Evolutionary conservation across 2,329 filamentous ascomycete species (phyloP).

Genomic region (Stagonosporopsis vannaccii): DNA sequence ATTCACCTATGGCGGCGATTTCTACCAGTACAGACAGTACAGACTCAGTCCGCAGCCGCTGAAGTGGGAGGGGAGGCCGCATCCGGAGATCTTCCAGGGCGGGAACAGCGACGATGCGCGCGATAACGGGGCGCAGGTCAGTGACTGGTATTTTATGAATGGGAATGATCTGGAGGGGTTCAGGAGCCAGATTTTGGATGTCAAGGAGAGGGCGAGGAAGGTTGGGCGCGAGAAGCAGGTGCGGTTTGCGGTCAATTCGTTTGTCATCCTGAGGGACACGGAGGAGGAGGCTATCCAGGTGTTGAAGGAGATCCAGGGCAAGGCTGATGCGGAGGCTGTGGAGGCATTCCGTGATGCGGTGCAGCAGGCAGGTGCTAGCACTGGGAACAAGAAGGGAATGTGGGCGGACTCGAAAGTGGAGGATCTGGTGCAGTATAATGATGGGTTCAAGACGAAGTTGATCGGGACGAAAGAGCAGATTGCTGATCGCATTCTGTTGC

Average conservation of each 20-base stretch:
- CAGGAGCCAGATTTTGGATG: constrained; percentile 58
- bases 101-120: constrained; percentile 61
- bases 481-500: constrained; percentile 57
- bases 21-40: constrained; percentile 62
- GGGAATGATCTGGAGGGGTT: constrained; percentile 64
- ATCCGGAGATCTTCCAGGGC: constrained; percentile 63
- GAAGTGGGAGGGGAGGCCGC: constrained; percentile 41
- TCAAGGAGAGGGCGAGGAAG: constrained; percentile 56
- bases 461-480: constrained; percentile 62
- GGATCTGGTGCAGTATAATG: constrained; percentile 63
- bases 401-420: constrained; percentile 62
- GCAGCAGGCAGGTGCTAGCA: constrained; percentile 59
- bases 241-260: constrained; percentile 60
- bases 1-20: constrained; percentile 60
- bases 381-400: constrained; percentile 60
- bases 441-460: constrained; percentile 64
- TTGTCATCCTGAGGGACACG: constrained; percentile 59
- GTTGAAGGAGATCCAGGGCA: constrained; percentile 61
- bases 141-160: constrained; percentile 65
- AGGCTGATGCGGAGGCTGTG: constrained; percentile 60
- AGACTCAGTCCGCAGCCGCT: constrained; percentile 60
- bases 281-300: constrained; percentile 60
- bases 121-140: constrained; percentile 57
- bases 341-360: constrained; percentile 59
- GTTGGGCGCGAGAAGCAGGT: constrained; percentile 55